These are phyloP conservation scores for Phytophthora tubulina DNA, from an alignment of 352 stramenopile species.

Conservation along the genomic window DNA sequence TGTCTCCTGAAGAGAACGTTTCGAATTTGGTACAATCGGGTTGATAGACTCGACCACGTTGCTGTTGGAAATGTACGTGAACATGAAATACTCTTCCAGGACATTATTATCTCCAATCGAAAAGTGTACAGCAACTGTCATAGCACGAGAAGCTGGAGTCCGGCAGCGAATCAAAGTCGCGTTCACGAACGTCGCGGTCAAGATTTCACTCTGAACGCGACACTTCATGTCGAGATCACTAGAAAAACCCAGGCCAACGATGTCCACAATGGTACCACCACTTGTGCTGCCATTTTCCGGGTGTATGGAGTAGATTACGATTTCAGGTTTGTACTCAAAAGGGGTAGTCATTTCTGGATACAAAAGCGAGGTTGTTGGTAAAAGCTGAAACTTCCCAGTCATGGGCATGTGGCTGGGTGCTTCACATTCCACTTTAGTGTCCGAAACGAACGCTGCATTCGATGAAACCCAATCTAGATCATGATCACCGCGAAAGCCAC, in stretches of 20 bases:
- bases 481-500: constrained; percentile 36
- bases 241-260: constrained; percentile 52
- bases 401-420: constrained; percentile 18
- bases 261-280: constrained; percentile 31
- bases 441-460: constrained; percentile 31
- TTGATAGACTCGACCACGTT: neutral
- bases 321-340: constrained; percentile 44
- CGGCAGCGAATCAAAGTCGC: constrained; percentile 48
- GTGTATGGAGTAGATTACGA: constrained; percentile 37
- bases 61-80: constrained; percentile 33
- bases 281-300: constrained; percentile 34
- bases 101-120: constrained; percentile 36
- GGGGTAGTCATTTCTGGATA: constrained; percentile 8
- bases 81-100: constrained; percentile 29
- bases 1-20: neutral
- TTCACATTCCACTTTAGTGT: constrained; percentile 40
- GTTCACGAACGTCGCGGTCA: constrained; percentile 44
- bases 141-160: constrained; percentile 38
- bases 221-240: constrained; percentile 38
- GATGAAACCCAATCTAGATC: constrained; percentile 27
- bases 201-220: constrained; percentile 26
- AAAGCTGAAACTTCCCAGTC: constrained; percentile 33
- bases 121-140: constrained; percentile 40
- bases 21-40: neutral
- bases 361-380: constrained; percentile 38